Conservation (phyloP, 2,329 filamentous ascomycete genomes). For the Penicillium sp. region DNA sequence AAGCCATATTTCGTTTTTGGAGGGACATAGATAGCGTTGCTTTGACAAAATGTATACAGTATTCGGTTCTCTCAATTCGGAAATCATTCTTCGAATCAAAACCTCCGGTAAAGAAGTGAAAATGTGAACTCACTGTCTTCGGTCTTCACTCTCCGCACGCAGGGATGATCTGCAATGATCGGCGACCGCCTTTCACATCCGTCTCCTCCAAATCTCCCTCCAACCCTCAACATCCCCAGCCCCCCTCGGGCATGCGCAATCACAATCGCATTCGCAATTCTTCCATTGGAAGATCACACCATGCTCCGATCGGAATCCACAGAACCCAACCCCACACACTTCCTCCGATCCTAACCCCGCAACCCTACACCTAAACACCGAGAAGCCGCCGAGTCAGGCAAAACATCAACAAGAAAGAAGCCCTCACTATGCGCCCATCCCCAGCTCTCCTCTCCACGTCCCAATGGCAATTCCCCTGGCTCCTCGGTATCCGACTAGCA, state of each 20-base stretch:
- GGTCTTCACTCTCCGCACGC: no score
- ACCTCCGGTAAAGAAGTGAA: no score
- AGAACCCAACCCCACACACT: not conserved
- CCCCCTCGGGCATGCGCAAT: not conserved
- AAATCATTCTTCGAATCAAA: not conserved
- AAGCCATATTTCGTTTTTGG: not conserved
- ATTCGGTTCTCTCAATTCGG: not conserved
- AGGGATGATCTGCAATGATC: constrained; percentile 1
- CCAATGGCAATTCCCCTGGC: constrained; percentile 28
- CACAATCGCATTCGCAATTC: not conserved
- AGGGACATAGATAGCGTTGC: constrained; percentile 1
- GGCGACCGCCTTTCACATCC: constrained; percentile 6
- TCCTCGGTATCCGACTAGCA: constrained; percentile 52
- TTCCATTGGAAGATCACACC: not conserved
- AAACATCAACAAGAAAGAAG: constrained; percentile 1
- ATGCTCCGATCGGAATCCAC: not conserved
- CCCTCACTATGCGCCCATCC: constrained; percentile 16
- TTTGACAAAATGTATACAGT: constrained; percentile 6
- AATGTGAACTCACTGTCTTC: no score
- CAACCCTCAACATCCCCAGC: not conserved
- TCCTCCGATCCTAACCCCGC: not conserved
- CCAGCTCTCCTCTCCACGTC: not conserved
- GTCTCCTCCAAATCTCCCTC: not conserved
- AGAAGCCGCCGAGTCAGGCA: not conserved
- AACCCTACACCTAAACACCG: not conserved